Evolutionary conservation across 768 basidiomycete genomes (phyloP), one percentile per base, ranked within the genome.

Genomic region (Panaeolus papilionaceus): DNA sequence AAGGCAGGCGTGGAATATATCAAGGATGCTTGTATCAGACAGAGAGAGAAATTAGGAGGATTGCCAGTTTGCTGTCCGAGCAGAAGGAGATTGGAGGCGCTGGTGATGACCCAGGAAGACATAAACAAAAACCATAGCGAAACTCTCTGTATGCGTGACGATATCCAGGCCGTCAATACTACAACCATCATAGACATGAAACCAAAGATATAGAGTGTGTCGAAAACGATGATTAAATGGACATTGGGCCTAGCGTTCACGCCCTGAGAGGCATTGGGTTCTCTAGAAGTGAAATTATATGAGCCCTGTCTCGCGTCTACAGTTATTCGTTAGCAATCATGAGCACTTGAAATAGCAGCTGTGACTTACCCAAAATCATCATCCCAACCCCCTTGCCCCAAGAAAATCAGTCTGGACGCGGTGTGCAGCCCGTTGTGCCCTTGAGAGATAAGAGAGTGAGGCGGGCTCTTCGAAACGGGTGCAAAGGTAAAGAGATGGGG

Each of bases 111-210:
- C 71, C 69, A 70, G 2, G 69, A 68, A 38, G 67, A 40, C 4
- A 73, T 68, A 49, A 67, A 67, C 33, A 70, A 65, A 38, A 67
- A 65, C 72, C 72, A 73, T n/a, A 70, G 68, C 2, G 72, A 66
- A 2, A 63, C 68, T 12, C 72, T 64, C 23, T 66, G 68, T 28
- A 69, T 66, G 39, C 62, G 66, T 11, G 66, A 39, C 1, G 71
- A 71, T 7, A 54, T 37, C 66, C 66, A 67, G 28, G 66, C 69
- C 8, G 71, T 71, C 38, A 69, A 28, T 9, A 73, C 38, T 6
- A 71, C 54, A 8, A 38, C 51, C 2, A 61, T 64, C 8, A 73
- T 68, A 39, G 63, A 51, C 11, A 71, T 44, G 42, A 71, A 38
- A 20, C 69, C 69, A 26, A 69, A 4, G 11, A 68, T 37, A 28